These are phyloP conservation scores for Fallopia convolvulus DNA, from an alignment of 148 eudicot species.

Conservation along the genomic window DNA sequence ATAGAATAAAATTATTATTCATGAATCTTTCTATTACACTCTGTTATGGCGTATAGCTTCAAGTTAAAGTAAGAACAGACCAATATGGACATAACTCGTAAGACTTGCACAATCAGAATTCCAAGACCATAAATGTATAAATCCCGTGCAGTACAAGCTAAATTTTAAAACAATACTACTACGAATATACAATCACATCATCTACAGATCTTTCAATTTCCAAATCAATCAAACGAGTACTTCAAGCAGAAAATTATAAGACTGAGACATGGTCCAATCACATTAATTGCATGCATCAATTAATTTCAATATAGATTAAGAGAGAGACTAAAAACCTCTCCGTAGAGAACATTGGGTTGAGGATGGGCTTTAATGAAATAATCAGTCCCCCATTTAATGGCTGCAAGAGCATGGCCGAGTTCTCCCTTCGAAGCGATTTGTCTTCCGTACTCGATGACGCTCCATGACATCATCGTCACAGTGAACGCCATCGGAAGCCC, in stretches of 20 bases:
- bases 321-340: conserved; percentile 50
- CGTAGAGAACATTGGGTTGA: conserved; percentile 76
- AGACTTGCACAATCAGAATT: not conserved
- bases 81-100: not conserved
- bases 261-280: not conserved
- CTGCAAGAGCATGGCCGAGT: conserved; percentile 71
- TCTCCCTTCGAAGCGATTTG: conserved; percentile 77
- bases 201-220: not conserved
- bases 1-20: not conserved
- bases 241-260: not conserved
- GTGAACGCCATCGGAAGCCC: conserved; percentile 98
- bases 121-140: not conserved
- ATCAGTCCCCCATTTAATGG: conserved; percentile 95
- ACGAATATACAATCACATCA: not conserved
- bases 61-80: not conserved
- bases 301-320: not conserved
- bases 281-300: not conserved
- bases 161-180: not conserved
- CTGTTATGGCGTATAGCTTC: not conserved
- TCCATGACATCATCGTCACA: conserved; percentile 94
- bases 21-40: not conserved
- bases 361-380: conserved; percentile 94
- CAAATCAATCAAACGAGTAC: not conserved
- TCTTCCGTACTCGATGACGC: conserved; percentile 72
- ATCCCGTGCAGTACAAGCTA: not conserved